phyloP scores from a whole-genome alignment of 2,329 filamentous ascomycete species.

The Parafenestella ontariensis region DNA sequence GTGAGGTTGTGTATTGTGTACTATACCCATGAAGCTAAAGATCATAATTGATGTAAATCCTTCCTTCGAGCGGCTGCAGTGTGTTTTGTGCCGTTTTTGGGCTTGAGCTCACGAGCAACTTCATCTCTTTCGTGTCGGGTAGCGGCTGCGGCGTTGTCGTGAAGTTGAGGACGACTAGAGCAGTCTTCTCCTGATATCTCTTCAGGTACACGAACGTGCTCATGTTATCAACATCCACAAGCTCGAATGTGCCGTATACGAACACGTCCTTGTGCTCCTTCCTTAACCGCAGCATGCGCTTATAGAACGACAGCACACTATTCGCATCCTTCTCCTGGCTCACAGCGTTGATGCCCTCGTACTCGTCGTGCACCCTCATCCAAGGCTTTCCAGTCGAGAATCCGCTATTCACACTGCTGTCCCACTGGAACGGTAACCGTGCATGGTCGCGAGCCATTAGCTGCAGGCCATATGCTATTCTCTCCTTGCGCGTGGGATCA shows the following conservation, averaged over 20 bases:
- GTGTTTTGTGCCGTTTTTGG: slow-evolving; percentile 22
- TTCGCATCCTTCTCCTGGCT: slow-evolving; percentile 57
- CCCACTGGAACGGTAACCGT: slow-evolving; percentile 76
- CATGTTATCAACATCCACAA: slow-evolving; percentile 60
- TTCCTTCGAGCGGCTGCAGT: slow-evolving; percentile 47
- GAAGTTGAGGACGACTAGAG: slow-evolving; percentile 51
- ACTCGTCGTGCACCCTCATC: slow-evolving; percentile 74
- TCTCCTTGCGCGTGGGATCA: slow-evolving; percentile 39
- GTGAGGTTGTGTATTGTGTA: slow-evolving; percentile 40
- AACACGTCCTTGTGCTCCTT: slow-evolving; percentile 69
- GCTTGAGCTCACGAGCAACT: slow-evolving; percentile 56
- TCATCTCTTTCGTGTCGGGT: slow-evolving; percentile 22
- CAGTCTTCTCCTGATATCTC: slow-evolving; percentile 38
- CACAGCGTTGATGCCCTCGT: slow-evolving; percentile 65
- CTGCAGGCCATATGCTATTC: slow-evolving; percentile 59
- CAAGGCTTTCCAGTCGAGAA: slow-evolving; percentile 70
- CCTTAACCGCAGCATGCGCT: slow-evolving; percentile 63
- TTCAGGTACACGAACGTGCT: slow-evolving; percentile 61
- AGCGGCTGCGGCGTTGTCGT: slow-evolving; percentile 29
- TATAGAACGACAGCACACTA: slow-evolving; percentile 69
- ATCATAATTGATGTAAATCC: slow-evolving; percentile 45
- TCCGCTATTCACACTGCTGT: slow-evolving; percentile 64
- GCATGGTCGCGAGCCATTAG: slow-evolving; percentile 72
- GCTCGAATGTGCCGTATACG: slow-evolving; percentile 70
- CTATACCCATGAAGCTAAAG: slow-evolving; percentile 27